Evolutionary conservation across 306 rosid genomes (phyloP), one percentile per base, ranked within the genome.

Genomic region (Gynostemma pentaphyllum): DNA sequence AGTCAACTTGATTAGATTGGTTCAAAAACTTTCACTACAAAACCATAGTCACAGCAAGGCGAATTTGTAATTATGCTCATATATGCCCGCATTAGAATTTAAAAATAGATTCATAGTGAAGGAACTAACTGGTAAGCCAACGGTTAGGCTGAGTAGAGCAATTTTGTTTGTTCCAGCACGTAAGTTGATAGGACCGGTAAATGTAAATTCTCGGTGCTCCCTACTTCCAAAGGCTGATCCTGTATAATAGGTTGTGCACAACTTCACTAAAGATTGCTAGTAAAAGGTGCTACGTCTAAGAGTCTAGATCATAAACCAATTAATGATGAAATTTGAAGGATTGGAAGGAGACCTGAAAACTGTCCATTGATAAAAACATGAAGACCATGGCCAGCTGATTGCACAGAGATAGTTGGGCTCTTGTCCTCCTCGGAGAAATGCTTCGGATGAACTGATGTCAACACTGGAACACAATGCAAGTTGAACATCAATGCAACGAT

Each of bases 291-390:
- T 27, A 19, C 54, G 44, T 42, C 54, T 45, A 57, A 57, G 21
- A 19, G 19, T 23, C 55, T 9, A 22, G 55, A 23, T 11, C 30
- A 49, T 23, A 21, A 49, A 49, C 26, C 30, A 49, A 26, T 30
- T 51, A 26, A 13, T 26, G 19, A 65, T 68, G 27, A 41, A 40
- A 14, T 61, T 7, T 61, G 50, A 42, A 3, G 66, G 50, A 15
- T 60, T 15, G 36, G 15, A 61, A 15, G 37, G 49, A 40, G 23
- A 85, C 99, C 99, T 80, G 81, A 76, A 74, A 79, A 79, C 65
- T 88, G 78, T 39, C 99, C 97, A 27, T 92, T 92, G 74, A 88
- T 57, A 75, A 86, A 92, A 62, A 86, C 95, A 52, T 88, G 99
- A 22, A 92, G 79, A 56, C 87, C 96, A 81, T 86, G 87, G 7